Evolutionary conservation across 768 basidiomycete species (phyloP).

Genomic region (Amanita thiersii): DNA sequence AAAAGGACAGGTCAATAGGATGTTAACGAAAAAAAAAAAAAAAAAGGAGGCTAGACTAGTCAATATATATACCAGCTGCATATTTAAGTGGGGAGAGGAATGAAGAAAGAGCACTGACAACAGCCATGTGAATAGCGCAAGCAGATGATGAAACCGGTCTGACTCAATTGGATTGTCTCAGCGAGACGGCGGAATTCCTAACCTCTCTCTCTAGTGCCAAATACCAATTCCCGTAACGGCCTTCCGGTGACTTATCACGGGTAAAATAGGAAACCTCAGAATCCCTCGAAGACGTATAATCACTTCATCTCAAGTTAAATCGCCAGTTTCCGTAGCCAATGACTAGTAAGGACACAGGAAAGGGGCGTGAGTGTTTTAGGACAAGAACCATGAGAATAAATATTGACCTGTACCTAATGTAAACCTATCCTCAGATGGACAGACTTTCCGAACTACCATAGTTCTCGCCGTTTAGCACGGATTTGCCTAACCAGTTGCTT

Average conservation of each 20-base stretch:
- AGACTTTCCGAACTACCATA: constrained; percentile 45
- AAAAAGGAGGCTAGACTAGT: constrained; percentile 11
- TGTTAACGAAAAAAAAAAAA: constrained; percentile 10
- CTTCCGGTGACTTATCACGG: constrained; percentile 27
- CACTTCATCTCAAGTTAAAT: too few relatives aligned
- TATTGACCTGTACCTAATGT: background rate
- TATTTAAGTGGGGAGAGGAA: constrained; percentile 15
- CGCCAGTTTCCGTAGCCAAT: too few relatives aligned
- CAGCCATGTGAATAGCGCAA: constrained; percentile 27
- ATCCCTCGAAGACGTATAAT: too few relatives aligned
- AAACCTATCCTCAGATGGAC: background rate
- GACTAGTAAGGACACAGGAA: too few relatives aligned
- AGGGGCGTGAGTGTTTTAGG: too few relatives aligned
- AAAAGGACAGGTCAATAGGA: constrained; percentile 15
- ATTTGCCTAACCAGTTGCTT: constrained; percentile 57
- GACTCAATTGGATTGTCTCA: constrained; percentile 14
- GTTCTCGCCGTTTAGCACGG: constrained; percentile 53
- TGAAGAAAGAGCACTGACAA: constrained; percentile 5
- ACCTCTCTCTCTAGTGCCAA: too few relatives aligned
- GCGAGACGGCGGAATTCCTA: too few relatives aligned
- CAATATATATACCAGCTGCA: constrained; percentile 18
- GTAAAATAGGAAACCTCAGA: too few relatives aligned
- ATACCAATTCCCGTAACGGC: constrained; percentile 23
- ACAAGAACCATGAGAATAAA: too few relatives aligned
- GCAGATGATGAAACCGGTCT: constrained; percentile 17